Conservation (phyloP, 345 rosid species). For the Balakata baccata region DNA sequence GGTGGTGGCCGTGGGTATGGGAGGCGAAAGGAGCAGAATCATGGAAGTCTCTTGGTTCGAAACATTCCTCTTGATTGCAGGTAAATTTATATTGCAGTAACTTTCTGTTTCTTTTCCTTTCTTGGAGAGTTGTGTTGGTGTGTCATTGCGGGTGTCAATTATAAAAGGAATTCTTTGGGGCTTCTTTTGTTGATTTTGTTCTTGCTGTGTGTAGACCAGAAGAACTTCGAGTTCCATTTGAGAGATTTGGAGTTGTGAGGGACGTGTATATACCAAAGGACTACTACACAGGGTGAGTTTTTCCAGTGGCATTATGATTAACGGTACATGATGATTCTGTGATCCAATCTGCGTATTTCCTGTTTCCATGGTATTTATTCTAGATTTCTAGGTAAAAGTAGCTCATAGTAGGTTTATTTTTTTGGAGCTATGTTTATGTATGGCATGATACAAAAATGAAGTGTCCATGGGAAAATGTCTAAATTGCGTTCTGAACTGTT, state of each 20-base stretch:
- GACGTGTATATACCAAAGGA: conserved; percentile 93
- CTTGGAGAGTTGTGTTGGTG: background rate
- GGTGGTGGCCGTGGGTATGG: conserved; percentile 60
- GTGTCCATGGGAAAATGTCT: conserved; percentile 16
- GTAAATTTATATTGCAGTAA: conserved; percentile 27
- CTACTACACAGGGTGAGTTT: conserved; percentile 81
- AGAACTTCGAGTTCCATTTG: conserved; percentile 79
- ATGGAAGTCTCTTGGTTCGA: conserved; percentile 86
- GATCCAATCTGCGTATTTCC: background rate
- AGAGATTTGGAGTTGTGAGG: conserved; percentile 82
- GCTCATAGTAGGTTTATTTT: background rate
- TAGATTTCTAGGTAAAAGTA: background rate
- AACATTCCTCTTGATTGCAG: conserved; percentile 95
- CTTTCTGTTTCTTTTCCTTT: background rate
- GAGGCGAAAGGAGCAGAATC: conserved; percentile 66
- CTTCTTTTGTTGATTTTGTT: background rate
- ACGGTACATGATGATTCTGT: background rate
- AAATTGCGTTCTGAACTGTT: conserved; percentile 25
- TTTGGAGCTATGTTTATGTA: conserved; percentile 2
- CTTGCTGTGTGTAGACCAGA: conserved; percentile 57
- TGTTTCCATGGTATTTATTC: background rate
- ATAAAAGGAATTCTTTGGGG: background rate
- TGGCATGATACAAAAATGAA: background rate
- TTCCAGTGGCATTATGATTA: background rate
- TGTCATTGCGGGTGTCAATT: background rate